phyloP scores from a whole-genome alignment of 2,329 filamentous ascomycete species.

The Xylariaceae sp. region DNA sequence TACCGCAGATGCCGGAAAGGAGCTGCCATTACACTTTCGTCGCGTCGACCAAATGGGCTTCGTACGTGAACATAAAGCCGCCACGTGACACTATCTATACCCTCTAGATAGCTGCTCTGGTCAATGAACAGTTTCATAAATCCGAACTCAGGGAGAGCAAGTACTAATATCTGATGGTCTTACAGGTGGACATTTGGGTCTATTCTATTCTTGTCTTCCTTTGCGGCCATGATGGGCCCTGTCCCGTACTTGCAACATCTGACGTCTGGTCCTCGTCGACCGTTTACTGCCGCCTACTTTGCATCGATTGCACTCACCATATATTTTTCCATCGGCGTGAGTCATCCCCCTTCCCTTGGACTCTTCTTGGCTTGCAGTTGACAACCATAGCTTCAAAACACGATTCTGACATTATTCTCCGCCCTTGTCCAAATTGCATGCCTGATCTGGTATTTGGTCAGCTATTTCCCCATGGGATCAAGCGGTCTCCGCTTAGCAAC shows the following conservation, averaged over 20 bases:
- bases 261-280: constrained; percentile 77
- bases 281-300: constrained; percentile 94
- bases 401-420: constrained; percentile 79
- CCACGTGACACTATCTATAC: no score
- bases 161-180: constrained; percentile 30
- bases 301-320: constrained; percentile 86
- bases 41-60: no score
- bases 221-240: constrained; percentile 92
- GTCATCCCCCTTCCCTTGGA: constrained; percentile 37
- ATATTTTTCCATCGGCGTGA: constrained; percentile 88
- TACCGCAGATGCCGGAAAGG: constrained; percentile 26
- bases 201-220: constrained; percentile 83
- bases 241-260: constrained; percentile 80
- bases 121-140: no score
- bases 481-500: constrained; percentile 83
- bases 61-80: no score
- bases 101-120: no score
- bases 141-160: not conserved
- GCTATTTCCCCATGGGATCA: constrained; percentile 97
- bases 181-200: constrained; percentile 92
- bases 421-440: constrained; percentile 80
- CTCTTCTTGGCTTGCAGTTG: constrained; percentile 11
- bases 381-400: constrained; percentile 69
- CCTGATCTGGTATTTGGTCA: constrained; percentile 89
- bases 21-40: constrained; percentile 29